Base-by-base conservation (phyloP, 108 stramenopile genomes). In the Skeletonema menzelii region DNA sequence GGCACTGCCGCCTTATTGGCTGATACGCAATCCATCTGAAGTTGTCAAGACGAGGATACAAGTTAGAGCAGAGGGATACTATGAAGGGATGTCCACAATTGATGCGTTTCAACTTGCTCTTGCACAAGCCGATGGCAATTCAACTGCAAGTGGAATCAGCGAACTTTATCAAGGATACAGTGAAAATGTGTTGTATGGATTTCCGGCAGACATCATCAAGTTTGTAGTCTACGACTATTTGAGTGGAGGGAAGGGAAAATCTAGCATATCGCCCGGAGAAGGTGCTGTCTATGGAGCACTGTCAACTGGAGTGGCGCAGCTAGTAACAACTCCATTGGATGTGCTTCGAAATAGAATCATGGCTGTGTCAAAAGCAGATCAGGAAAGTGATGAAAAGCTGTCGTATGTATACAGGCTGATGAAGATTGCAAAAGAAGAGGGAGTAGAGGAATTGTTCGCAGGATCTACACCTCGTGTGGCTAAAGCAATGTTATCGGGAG, bases 31-130 rank as follows among this genome's bases (percentile, higher is more conserved):
- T 88, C 92, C 92, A 2, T 85, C 85, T 47, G 92, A 94, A 70
- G 90, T 94, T 5, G 72, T 94, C 65, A 94, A 94, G 68, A 90
- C 89, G 12, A 72, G 89, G 67, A 85, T 90, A 67, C 92, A 94
- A 59, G 85, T 89, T 20, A 73, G 75, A 13, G 64, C 86, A 22
- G 73, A 67, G 11, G 89, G 88, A 40, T 89, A 90, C 59, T 69
- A 62, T 17, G 80, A 86, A 19, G 82, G 71, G 4, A 79, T 83
- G 63, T 84, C 80, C 0, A 78, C 77, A 24, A 22, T 84, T 24
- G 77, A 87, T 38, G 88, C 87, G 1, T 76, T 87, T 58, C 64
- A 61, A 42, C 10, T 67, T 27, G 82, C 84, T 8, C 27, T 84
- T 28, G 69, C 73, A 11, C 62, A 65, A 13, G n/a, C 28, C 8